These are phyloP conservation scores for Pseudopyrenochaeta lycopersici DNA, from an alignment of 2,329 filamentous ascomycete genomes.

Conservation along the genomic window DNA sequence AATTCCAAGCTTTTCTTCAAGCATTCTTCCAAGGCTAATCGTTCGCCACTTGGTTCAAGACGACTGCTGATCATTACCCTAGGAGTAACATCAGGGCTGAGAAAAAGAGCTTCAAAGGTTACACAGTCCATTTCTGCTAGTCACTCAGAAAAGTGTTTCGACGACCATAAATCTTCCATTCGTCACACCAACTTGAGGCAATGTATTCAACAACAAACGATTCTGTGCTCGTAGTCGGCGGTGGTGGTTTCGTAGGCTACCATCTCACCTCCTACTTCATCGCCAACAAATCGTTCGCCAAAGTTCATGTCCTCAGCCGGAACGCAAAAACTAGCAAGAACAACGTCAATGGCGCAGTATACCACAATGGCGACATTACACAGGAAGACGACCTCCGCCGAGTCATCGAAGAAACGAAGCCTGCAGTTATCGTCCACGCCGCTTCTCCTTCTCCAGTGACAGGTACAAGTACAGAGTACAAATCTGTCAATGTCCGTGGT, in stretches of 20 bases:
- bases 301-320: conserved; percentile 18
- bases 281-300: conserved; percentile 8
- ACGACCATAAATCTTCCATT: background rate
- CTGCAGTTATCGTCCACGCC: conserved; percentile 20
- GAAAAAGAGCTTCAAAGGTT: background rate
- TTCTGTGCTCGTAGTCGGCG: conserved; percentile 22
- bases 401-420: conserved; percentile 11
- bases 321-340: conserved; percentile 11
- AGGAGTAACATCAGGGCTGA: background rate
- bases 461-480: conserved; percentile 17
- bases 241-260: conserved; percentile 16
- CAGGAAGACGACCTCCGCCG: conserved; percentile 4
- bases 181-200: background rate
- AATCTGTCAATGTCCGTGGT: conserved; percentile 12
- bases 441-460: conserved; percentile 17
- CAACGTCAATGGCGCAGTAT: conserved; percentile 13
- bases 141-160: background rate
- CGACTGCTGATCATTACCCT: background rate
- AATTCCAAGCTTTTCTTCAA: conserved; percentile 2
- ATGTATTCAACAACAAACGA: conserved; percentile 5
- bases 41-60: background rate
- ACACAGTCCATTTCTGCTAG: too few relatives aligned
- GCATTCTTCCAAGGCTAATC: background rate
- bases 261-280: conserved; percentile 17
- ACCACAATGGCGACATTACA: conserved; percentile 15